These are phyloP conservation scores for Mimosa pudica DNA, from an alignment of 306 rosid species.

Conservation along the genomic window DNA sequence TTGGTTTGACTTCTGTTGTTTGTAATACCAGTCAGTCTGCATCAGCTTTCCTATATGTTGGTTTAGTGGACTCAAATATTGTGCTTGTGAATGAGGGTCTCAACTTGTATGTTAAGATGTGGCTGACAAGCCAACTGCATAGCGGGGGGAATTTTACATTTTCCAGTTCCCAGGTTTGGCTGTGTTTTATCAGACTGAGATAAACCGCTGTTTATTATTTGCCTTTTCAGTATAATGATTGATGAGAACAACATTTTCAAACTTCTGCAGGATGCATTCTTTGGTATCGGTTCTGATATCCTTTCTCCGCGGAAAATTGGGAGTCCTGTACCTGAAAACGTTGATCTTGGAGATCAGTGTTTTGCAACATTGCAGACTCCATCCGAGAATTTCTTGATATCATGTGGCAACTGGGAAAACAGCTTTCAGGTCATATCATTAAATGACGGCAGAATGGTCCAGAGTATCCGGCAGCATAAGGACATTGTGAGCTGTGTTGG, in stretches of 20 bases:
- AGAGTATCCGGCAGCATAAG: conserved; percentile 95
- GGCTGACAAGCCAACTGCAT: conserved; percentile 92
- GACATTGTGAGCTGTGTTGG: conserved; percentile 98
- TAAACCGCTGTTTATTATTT: conserved; percentile 24
- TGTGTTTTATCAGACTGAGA: conserved; percentile 41
- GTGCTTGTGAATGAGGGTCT: conserved; percentile 86
- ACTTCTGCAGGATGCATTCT: conserved; percentile 77
- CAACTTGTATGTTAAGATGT: conserved; percentile 79
- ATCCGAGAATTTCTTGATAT: conserved; percentile 76
- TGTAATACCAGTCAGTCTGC: conserved; percentile 57
- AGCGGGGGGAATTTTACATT: conserved; percentile 96
- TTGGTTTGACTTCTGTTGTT: conserved; percentile 76
- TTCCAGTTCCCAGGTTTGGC: conserved; percentile 84
- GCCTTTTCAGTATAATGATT: conserved; percentile 23
- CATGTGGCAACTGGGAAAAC: conserved; percentile 99
- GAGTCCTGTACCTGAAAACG: conserved; percentile 86
- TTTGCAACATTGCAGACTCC: conserved; percentile 83
- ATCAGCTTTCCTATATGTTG: conserved; percentile 65
- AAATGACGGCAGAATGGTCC: conserved; percentile 88
- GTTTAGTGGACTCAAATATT: conserved; percentile 74
- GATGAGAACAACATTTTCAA: conserved; percentile 11
- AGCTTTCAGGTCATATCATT: conserved; percentile 94
- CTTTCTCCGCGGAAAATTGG: conserved; percentile 88
- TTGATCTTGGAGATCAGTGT: conserved; percentile 87
- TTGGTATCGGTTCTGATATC: conserved; percentile 85